Base-by-base conservation (phyloP, 2,329 filamentous ascomycete species). In the Macroventuria anomochaeta region DNA sequence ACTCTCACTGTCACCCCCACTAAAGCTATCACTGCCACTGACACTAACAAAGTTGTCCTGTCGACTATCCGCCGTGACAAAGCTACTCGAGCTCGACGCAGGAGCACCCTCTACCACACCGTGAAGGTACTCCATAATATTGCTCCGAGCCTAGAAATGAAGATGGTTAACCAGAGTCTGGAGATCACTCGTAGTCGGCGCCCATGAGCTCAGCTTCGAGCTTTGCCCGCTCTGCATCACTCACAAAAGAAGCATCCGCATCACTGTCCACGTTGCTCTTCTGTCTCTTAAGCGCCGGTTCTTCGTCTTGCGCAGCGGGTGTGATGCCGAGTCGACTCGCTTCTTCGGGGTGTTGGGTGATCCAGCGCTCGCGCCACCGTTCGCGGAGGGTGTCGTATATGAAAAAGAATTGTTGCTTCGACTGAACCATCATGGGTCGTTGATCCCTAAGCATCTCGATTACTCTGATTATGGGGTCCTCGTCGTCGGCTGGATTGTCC, bases 341-440 rank as follows among this genome's bases (percentile, higher is more conserved):
- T 39, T 71, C 69, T 12, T 63, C 66, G 0, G 70, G 69, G 37
- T 72, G 58, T 17, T 55, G 49, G 34, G 51, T 46, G 32, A 67
- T 67, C 72, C 73, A 75, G 28, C 75, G 68, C 28, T 90, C 86
- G 57, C 85, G 77, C 87, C 89, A 93, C 47, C 86, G 79, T 71
- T 91, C 88, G 44, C 86, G 84, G 66, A 97, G 75, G 1, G 96
- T 90, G 67, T 92, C 86, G 76, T 99, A 97, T 52, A 99, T 84
- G 72, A 97, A 97, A 31, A 85, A 76, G 67, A 90, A 95, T 73
- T 99, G 95, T 40, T 83, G 73, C 64, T 93, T 89, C 38, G 90
- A 88, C 76, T 97, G 95, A 5, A 99, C 95, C 95, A 99, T 99
- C 76, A 88, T 90, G 79, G 91, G 90, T 15, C 95, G 85, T 79